These are phyloP conservation scores for Bauhinia variegata DNA, from an alignment of 306 rosid species.

Conservation along the genomic window DNA sequence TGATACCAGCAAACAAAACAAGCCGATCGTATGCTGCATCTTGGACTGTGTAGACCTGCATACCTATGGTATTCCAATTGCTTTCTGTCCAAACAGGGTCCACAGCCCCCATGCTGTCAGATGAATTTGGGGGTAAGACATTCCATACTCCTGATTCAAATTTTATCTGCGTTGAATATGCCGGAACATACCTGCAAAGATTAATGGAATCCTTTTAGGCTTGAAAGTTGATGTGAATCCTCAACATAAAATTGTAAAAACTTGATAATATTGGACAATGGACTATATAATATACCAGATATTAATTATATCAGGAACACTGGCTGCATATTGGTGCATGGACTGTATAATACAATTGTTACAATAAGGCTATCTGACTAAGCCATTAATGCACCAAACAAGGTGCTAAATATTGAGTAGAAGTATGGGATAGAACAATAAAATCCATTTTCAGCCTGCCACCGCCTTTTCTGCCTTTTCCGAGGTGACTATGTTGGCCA, in stretches of 20 bases:
- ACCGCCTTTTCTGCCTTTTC: too few relatives aligned
- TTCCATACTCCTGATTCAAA: constrained; percentile 73
- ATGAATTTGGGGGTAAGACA: constrained; percentile 72
- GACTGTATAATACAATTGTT: not conserved
- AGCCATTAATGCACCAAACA: too few relatives aligned
- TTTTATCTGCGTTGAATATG: constrained; percentile 81
- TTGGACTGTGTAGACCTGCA: constrained; percentile 73
- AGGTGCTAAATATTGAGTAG: not conserved
- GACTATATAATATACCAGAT: too few relatives aligned
- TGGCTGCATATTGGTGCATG: constrained; percentile 6
- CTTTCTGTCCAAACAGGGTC: constrained; percentile 97
- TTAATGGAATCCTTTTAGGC: constrained; percentile 25
- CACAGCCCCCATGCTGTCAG: constrained; percentile 69
- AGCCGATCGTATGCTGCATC: constrained; percentile 58
- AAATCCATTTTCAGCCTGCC: not conserved
- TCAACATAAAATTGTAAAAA: not conserved
- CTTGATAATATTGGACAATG: not conserved
- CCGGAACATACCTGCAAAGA: constrained; percentile 82
- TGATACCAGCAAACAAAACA: constrained; percentile 70
- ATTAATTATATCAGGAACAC: constrained; percentile 32
- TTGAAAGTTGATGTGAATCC: not conserved
- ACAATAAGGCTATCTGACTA: constrained; percentile 10
- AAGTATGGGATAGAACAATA: not conserved
- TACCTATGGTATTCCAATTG: constrained; percentile 81
- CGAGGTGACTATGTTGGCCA: too few relatives aligned